Evolutionary conservation across 306 rosid species (phyloP), one percentile per base, ranked within the genome.

Genomic region (Vigna unguiculata): DNA sequence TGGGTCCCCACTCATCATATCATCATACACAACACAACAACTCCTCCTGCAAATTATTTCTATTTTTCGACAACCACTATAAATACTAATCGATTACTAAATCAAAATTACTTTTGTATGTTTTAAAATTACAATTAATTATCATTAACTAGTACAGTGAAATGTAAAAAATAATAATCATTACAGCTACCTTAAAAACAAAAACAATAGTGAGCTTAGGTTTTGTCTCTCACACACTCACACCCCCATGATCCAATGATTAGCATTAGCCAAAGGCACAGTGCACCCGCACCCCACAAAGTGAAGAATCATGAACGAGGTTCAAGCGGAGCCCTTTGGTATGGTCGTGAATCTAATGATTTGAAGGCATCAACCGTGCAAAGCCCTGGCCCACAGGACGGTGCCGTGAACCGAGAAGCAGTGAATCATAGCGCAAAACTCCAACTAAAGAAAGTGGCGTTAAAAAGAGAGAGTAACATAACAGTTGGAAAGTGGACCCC

Each of bases 1-100:
- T 45, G 81, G 93, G 85, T 32, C 78, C 86, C 90, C 87, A 59
- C 20, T 3, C 40, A 34, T 34, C 40, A 34, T 34, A 34, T 34
- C 40, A 34, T 40, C 45, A 40, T 86, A 74, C 78, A 78, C 75
- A 62, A 66, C 40, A 34, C 40, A 32, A 28, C 32, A 28, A 28
- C 32, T 0, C 0, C 32, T 25, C 28, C n/a, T n/a, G n/a, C 28
- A 25, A 25, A 25, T 25, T 2, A 25, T 25, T 28, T 3, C 32
- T 28, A 28, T 28, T 28, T 28, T 28, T 28, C 32, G 32, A 28
- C 4, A 28, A 28, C 32, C 32, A 28, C 4, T 28, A 28, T 3
- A 28, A n/a, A n/a, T n/a, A n/a, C n/a, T n/a, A n/a, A n/a, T n/a
- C n/a, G n/a, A n/a, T 3, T 1, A 28, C 32, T 28, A 28, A 28